Evolutionary conservation across 495 filamentous ascomycete species (phyloP).

Genomic region (Aspergillus egyptiacus): DNA sequence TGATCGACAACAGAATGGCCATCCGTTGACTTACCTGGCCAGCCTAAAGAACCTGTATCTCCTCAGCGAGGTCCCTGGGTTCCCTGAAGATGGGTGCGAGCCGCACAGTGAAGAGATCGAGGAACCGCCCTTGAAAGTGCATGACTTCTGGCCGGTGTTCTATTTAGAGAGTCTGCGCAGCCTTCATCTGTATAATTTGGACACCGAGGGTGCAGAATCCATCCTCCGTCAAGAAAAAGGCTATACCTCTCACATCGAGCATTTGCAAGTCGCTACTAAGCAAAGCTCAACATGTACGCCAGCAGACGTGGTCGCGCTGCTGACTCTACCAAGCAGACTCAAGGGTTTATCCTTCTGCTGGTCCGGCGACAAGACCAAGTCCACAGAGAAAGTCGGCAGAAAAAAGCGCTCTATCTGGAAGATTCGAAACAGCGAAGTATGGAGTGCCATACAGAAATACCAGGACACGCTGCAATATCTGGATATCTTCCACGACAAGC

Average conservation of each 20-base stretch:
- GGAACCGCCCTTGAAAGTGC: not conserved
- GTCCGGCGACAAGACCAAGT: not conserved
- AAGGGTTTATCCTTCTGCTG: conserved; percentile 6
- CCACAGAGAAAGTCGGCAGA: not conserved
- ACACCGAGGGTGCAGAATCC: not conserved
- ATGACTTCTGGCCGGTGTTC: conserved; percentile 2
- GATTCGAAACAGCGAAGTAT: conserved; percentile 1
- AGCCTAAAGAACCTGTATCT: not conserved
- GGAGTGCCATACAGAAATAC: not conserved
- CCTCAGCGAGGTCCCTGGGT: conserved; percentile 6
- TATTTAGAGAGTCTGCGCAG: not conserved
- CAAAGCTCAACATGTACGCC: not conserved
- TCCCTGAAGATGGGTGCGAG: not conserved
- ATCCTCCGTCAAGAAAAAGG: not conserved
- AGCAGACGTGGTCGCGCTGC: not conserved
- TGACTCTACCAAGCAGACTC: conserved; percentile 1
- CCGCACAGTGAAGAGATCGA: not conserved
- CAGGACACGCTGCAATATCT: conserved; percentile 1
- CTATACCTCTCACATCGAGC: conserved; percentile 4
- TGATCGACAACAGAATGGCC: not conserved
- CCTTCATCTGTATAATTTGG: conserved; percentile 1
- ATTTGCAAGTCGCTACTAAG: conserved; percentile 9
- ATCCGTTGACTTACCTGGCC: not conserved
- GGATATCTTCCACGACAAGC: not conserved
- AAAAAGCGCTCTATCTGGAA: conserved; percentile 4